Evolutionary conservation across 2,329 filamentous ascomycete genomes (phyloP).

Genomic region (Cladosporium austrohemisphaericum): DNA sequence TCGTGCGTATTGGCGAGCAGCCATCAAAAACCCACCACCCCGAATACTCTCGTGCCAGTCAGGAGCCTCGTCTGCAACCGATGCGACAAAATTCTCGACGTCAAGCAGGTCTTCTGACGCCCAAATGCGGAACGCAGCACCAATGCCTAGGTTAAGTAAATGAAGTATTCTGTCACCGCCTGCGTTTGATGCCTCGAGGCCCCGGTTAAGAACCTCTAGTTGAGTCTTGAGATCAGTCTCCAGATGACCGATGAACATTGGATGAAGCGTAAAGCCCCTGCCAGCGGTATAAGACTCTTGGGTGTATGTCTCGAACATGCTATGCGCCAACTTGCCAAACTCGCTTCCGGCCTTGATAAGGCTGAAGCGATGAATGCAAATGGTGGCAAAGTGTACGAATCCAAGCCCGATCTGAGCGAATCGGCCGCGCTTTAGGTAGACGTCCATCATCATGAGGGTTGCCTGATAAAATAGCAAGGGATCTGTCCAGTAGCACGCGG

Average conservation of each 20-base stretch:
- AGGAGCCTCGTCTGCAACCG: conserved; percentile 68
- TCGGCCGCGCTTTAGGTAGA: conserved; percentile 60
- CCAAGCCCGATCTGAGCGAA: conserved; percentile 67
- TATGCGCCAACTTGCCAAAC: conserved; percentile 59
- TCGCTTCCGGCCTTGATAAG: conserved; percentile 66
- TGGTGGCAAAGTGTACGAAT: conserved; percentile 65
- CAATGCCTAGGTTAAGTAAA: conserved; percentile 67
- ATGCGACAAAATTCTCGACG: conserved; percentile 66
- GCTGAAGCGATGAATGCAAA: conserved; percentile 66
- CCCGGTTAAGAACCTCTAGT: conserved; percentile 59
- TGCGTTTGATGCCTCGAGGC: conserved; percentile 62
- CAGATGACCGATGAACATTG: conserved; percentile 67
- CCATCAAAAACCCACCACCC: conserved; percentile 66
- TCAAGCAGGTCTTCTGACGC: conserved; percentile 66
- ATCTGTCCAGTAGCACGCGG: conserved; percentile 71
- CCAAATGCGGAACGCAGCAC: conserved; percentile 65
- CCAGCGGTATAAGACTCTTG: conserved; percentile 63
- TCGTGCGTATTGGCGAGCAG: conserved; percentile 62
- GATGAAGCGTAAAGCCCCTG: conserved; percentile 65
- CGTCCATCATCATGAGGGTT: conserved; percentile 61
- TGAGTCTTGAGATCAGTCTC: conserved; percentile 59
- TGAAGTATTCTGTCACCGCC: conserved; percentile 69
- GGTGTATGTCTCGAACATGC: conserved; percentile 60
- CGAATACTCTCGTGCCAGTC: conserved; percentile 69
- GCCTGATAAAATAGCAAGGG: conserved; percentile 69